phyloP scores from a whole-genome alignment of 1,284 basidiomycete genomes.

The Marasmius sp. region DNA sequence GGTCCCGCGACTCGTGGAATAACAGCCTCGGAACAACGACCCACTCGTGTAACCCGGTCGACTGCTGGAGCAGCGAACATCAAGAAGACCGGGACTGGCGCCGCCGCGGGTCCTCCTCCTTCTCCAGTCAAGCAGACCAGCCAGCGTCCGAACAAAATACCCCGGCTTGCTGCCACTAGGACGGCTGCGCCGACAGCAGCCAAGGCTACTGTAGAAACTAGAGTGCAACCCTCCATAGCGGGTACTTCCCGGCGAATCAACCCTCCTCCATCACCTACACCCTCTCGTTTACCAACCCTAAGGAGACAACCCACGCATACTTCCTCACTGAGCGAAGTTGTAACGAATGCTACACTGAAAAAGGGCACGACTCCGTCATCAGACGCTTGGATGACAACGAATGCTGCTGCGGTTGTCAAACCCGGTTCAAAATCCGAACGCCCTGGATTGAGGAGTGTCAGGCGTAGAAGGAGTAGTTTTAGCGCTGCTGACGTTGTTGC shows the following conservation, averaged over 20 bases:
- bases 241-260: slow-evolving; percentile 29
- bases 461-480: slow-evolving; percentile 78
- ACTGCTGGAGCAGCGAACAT: slow-evolving; percentile 52
- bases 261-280: slow-evolving; percentile 59
- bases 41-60: slow-evolving; percentile 72
- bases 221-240: slow-evolving; percentile 42
- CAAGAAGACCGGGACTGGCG: slow-evolving; percentile 42
- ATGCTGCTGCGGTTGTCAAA: slow-evolving; percentile 64
- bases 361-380: slow-evolving; percentile 35
- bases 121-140: slow-evolving; percentile 36
- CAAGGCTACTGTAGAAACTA: slow-evolving; percentile 42
- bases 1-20: slow-evolving; percentile 40
- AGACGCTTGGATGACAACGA: slow-evolving; percentile 74
- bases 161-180: slow-evolving; percentile 50
- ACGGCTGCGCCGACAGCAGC: slow-evolving; percentile 24
- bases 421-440: slow-evolving; percentile 67
- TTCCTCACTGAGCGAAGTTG: slow-evolving; percentile 53
- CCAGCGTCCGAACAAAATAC: slow-evolving; percentile 74
- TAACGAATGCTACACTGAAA: slow-evolving; percentile 35
- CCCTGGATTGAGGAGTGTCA: slow-evolving; percentile 66
- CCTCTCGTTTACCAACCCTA: slow-evolving; percentile 72
- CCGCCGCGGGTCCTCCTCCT: slow-evolving; percentile 28
- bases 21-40: slow-evolving; percentile 66
- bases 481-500: slow-evolving; percentile 79
- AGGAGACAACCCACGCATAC: slow-evolving; percentile 50